Conservation (phyloP, 345 rosid genomes). For the Hibiscus trionum region DNA sequence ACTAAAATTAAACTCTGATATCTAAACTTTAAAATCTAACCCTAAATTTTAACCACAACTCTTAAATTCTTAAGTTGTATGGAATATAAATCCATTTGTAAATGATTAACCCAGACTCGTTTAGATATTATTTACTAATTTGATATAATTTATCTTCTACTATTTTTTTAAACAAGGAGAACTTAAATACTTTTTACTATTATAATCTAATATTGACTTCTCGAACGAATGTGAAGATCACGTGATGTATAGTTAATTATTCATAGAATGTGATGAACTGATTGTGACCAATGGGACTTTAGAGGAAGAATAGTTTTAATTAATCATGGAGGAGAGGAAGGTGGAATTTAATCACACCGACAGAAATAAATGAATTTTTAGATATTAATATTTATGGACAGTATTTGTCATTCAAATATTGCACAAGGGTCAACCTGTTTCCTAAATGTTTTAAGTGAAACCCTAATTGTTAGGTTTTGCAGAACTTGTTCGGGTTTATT, state of each 20-base stretch:
- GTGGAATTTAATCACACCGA: constrained; percentile 19
- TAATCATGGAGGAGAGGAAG: constrained; percentile 13
- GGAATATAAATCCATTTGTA: no score
- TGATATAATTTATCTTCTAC: no score
- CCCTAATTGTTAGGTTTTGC: background rate
- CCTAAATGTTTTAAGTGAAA: background rate
- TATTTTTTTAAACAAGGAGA: no score
- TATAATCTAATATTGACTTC: constrained; percentile 14
- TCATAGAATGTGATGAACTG: constrained; percentile 27
- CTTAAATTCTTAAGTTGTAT: no score
- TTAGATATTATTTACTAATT: no score
- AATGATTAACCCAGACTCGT: no score
- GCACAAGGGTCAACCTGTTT: constrained; percentile 26
- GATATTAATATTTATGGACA: constrained; percentile 8
- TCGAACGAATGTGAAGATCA: constrained; percentile 1
- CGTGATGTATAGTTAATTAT: constrained; percentile 1
- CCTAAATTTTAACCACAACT: no score
- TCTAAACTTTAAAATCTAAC: no score
- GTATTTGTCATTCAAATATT: constrained; percentile 7
- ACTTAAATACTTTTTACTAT: no score
- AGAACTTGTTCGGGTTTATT: no score
- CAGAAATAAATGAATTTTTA: background rate
- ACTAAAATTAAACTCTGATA: no score
- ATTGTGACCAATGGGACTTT: constrained; percentile 15
- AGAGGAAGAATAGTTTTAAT: constrained; percentile 11